phyloP scores from a whole-genome alignment of 495 filamentous ascomycete genomes.

The Penicillium cataractarum region DNA sequence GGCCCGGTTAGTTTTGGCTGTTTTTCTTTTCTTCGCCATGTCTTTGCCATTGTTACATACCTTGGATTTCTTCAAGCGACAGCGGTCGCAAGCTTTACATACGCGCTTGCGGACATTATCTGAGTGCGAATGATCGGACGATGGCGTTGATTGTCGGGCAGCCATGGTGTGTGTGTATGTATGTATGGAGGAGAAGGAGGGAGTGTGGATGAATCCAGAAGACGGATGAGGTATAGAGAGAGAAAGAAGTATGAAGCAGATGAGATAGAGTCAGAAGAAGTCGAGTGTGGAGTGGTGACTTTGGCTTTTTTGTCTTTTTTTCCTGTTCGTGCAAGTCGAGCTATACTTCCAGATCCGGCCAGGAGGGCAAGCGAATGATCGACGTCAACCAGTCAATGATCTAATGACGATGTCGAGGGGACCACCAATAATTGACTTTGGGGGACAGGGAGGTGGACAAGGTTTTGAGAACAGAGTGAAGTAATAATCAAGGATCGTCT shows the following conservation, averaged over 20 bases:
- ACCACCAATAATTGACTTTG: conserved; percentile 25
- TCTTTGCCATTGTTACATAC: conserved; percentile 38
- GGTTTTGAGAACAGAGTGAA: conserved; percentile 8
- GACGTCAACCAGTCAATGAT: conserved; percentile 41
- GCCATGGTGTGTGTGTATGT: conserved; percentile 39
- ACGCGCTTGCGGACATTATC: conserved; percentile 60
- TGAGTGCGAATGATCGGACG: conserved; percentile 49
- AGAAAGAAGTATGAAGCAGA: not conserved
- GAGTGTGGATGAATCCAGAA: not conserved
- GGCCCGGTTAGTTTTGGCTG: conserved; percentile 26
- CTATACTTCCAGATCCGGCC: conserved; percentile 34
- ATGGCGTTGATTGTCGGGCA: conserved; percentile 50
- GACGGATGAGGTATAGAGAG: not conserved
- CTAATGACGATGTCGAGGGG: conserved; percentile 31
- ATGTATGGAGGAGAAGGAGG: not conserved
- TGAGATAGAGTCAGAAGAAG: not conserved
- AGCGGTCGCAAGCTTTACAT: conserved; percentile 67
- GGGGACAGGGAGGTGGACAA: not conserved
- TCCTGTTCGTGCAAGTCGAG: conserved; percentile 9
- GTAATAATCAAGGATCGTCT: conserved; percentile 8
- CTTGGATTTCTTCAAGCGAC: conserved; percentile 67
- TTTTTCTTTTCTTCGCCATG: conserved; percentile 4
- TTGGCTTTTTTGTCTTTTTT: conserved; percentile 6
- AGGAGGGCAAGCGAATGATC: conserved; percentile 20
- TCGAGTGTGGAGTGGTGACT: conserved; percentile 4